phyloP scores from a whole-genome alignment of 148 eudicot species.

The Polygonum maritimum region DNA sequence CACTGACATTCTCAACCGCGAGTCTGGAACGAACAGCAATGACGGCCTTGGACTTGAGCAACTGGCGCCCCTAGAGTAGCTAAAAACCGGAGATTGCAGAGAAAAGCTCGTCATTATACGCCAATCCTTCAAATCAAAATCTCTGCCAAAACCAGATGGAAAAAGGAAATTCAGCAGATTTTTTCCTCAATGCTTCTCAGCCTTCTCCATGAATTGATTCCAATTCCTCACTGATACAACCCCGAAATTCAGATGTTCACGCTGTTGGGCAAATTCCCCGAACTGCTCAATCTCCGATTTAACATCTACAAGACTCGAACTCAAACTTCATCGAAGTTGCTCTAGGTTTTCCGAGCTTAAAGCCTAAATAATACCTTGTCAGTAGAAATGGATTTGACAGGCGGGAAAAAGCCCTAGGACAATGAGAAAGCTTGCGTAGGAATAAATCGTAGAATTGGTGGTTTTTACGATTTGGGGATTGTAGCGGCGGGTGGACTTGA shows the following conservation, averaged over 20 bases:
- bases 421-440: not conserved
- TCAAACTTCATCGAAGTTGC: not conserved
- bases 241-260: not conserved
- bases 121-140: conserved; percentile 2
- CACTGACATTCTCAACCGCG: conserved; percentile 16
- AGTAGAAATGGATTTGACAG: not conserved
- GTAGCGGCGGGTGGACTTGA: not conserved
- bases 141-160: not conserved
- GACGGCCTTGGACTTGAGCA: conserved; percentile 17
- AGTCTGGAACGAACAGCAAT: conserved; percentile 8
- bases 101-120: conserved; percentile 14
- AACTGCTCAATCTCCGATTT: not conserved
- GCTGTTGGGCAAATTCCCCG: not conserved
- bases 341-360: not conserved
- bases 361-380: not conserved
- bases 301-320: not conserved
- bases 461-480: not conserved
- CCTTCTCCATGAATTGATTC: not conserved
- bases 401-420: not conserved
- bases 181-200: not conserved
- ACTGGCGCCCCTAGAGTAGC: conserved; percentile 15
- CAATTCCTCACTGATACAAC: not conserved
- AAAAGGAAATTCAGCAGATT: not conserved
- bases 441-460: not conserved
- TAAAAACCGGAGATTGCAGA: conserved; percentile 17